Base-by-base conservation (phyloP, 345 rosid genomes). In the Linum trigynum region DNA sequence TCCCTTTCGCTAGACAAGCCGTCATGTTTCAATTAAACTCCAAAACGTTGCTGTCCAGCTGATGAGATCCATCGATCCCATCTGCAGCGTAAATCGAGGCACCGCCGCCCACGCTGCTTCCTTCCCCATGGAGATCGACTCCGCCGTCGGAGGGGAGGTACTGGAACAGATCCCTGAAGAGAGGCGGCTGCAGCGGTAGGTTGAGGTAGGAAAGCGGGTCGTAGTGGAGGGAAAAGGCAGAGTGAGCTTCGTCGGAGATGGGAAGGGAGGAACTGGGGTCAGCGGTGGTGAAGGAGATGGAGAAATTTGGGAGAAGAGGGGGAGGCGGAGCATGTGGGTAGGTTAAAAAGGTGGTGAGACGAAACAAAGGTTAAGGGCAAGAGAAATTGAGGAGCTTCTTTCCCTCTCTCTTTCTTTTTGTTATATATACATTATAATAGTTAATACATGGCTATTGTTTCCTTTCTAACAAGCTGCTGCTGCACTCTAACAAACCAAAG, bases 181-280 rank as follows among this genome's bases (percentile, higher is more conserved):
- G 64, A n/a, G 88, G 86, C 68, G 91, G 86, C 57, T 84, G 89
- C 51, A 83, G 87, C n/a, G 87, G 81, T 40, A 83, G 74, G 75
- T 83, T 80, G 50, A 84, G 68, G 76, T 80, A 83, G 70, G 78
- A 81, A 5, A 82, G 77, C 0, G 86, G 84, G 66, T 87, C 90
- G 55, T 80, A 85, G 9, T 80, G 45, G 15, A 79, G 62, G 43
- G 88, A 74, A 48, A 82, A 79, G 15, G 68, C 68, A 5, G 85
- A 48, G 14, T 48, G 8, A n/a, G 77, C n/a, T n/a, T n/a, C n/a
- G n/a, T n/a, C n/a, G n/a, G n/a, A n/a, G n/a, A 48, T 48, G 53
- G 9, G 53, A 48, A 15, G 11, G 8, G 8, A 8, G 53, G 10
- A 3, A 8, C n/a, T n/a, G n/a, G n/a, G n/a, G n/a, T n/a, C n/a